Base-by-base conservation (phyloP, 176 grass and related monocot genomes). In the Triticum urartu region DNA sequence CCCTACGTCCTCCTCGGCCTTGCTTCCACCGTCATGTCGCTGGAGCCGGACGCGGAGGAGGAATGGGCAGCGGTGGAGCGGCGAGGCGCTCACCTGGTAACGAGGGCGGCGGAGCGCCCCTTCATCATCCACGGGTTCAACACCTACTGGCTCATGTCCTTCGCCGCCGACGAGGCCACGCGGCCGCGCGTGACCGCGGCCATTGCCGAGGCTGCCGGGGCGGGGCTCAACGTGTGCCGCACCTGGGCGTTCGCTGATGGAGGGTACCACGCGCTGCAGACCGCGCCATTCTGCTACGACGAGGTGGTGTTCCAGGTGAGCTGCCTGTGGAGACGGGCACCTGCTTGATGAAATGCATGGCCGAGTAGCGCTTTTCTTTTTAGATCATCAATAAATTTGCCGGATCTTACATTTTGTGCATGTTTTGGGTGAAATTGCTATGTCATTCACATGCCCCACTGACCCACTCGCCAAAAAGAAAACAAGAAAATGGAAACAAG, bases 221-320 rank as follows among this genome's bases (percentile, higher is more conserved):
- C 72, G 0, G 91, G 91, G 1, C 88, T 98, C 77, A 98, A 87
- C 79, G 93, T 90, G 56, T 98, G 95, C 81, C 93, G 93, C 35
- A 98, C 88, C 64, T 95, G 93, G 95, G 93, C 93, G 10, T 98
- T 98, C 78, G 95, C 86, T 64, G 93, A 98, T 64, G 93, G 93
- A 1, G 66, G 89, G 3, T 83, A 91, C 86, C 81, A 91, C 81
- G 93, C 93, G 17, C 95, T 98, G 81, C 95, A 93, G 78, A 59
- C 79, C 42, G 75, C 75, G 17, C 91, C 91, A 8, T 91, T 83
- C 77, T 72, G 79, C 38, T 95, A 94, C 68, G 91, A 86, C 25
- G 93, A 91, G 39, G 81, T 89, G 60, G 86, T 95, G 15, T 92
- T 97, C 69, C 67, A 88, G 92, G 95, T 97, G 68, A 58, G 63